phyloP scores from a whole-genome alignment of 176 grass and related monocot species.

The Lolium multiflorum region DNA sequence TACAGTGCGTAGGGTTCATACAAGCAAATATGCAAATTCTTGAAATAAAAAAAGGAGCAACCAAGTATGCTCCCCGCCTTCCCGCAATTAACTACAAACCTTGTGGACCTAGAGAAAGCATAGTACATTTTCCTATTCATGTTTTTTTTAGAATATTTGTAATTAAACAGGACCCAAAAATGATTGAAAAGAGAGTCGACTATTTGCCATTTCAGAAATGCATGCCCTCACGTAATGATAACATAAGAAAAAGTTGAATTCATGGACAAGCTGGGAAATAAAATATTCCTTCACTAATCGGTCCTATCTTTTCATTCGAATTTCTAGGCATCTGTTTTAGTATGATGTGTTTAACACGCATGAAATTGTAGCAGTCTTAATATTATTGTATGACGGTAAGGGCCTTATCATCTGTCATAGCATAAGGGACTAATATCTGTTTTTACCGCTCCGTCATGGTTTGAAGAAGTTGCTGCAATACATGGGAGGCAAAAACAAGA shows the following conservation, averaged over 20 bases:
- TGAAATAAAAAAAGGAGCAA: too few relatives aligned
- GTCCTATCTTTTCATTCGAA: neutral
- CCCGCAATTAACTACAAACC: too few relatives aligned
- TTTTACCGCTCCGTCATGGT: neutral
- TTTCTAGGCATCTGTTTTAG: neutral
- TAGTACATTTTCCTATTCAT: neutral
- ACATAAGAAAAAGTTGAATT: neutral
- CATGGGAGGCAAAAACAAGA: neutral
- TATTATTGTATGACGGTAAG: neutral
- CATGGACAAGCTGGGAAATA: neutral
- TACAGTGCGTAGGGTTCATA: too few relatives aligned
- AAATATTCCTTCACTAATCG: neutral
- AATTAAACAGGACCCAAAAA: neutral
- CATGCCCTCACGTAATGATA: neutral
- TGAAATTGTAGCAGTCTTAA: neutral
- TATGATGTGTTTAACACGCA: neutral
- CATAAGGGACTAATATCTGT: neutral
- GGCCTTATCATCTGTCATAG: neutral
- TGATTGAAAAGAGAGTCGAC: neutral
- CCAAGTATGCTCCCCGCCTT: too few relatives aligned
- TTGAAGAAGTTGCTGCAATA: constrained; percentile 2
- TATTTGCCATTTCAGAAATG: neutral
- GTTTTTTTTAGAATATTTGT: neutral
- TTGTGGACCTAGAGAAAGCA: too few relatives aligned
- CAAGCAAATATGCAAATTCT: too few relatives aligned